These are phyloP conservation scores for Trichoderma atroviride DNA, from an alignment of 2,329 filamentous ascomycete genomes.

Conservation along the genomic window DNA sequence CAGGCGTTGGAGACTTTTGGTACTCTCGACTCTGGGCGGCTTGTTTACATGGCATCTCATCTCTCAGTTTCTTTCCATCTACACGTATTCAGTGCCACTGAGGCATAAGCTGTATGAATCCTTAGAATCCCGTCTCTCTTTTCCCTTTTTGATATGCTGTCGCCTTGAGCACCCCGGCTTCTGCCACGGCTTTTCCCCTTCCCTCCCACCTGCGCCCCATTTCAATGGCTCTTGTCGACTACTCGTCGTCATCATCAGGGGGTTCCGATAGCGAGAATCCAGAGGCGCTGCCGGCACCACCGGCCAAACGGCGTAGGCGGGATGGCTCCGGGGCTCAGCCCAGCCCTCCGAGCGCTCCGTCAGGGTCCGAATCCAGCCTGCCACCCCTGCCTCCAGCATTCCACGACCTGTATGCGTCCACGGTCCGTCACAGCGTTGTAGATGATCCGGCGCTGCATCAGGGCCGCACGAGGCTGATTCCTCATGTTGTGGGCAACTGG, in stretches of 20 bases:
- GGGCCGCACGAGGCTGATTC: conserved; percentile 78
- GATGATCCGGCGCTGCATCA: conserved; percentile 87
- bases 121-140: neutral
- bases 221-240: conserved; percentile 68
- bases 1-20: neutral
- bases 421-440: conserved; percentile 71
- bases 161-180: neutral
- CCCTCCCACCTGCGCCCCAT: neutral
- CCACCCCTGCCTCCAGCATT: conserved; percentile 80
- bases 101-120: neutral
- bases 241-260: conserved; percentile 50
- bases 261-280: conserved; percentile 32
- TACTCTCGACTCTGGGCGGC: neutral
- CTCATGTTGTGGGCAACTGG: conserved; percentile 89
- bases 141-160: neutral
- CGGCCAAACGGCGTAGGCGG: conserved; percentile 43
- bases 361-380: conserved; percentile 42
- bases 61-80: neutral
- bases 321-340: conserved; percentile 14
- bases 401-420: conserved; percentile 86
- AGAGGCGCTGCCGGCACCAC: conserved; percentile 36
- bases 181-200: neutral
- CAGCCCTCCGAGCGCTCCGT: conserved; percentile 3
- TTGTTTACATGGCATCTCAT: neutral
- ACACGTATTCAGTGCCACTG: neutral